Conservation (phyloP, 2,329 filamentous ascomycete genomes). For the Penicillium sp. region DNA sequence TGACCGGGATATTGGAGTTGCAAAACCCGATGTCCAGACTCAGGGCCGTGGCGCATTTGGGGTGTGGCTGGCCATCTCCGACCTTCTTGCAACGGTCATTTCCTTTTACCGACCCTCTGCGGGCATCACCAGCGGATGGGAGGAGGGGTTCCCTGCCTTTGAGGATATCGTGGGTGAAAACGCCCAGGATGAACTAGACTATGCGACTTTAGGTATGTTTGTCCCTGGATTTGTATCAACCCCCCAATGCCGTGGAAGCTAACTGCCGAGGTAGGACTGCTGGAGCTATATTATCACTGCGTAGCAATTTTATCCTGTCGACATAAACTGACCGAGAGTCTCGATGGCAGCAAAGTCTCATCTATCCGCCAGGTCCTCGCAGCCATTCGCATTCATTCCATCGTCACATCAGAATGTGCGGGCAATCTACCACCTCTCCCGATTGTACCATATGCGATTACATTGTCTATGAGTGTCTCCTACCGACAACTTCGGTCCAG, state of each 20-base stretch:
- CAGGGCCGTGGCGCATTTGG: constrained; percentile 27
- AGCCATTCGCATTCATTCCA: constrained; percentile 52
- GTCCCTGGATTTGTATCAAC: neutral
- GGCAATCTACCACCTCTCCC: constrained; percentile 49
- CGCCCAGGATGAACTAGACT: constrained; percentile 25
- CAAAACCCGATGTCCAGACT: constrained; percentile 22
- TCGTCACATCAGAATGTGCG: constrained; percentile 45
- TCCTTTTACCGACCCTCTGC: constrained; percentile 38
- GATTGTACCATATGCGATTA: constrained; percentile 53
- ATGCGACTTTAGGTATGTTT: constrained; percentile 26
- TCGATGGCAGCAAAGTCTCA: constrained; percentile 47
- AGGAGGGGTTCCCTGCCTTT: constrained; percentile 37
- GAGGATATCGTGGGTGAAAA: constrained; percentile 30
- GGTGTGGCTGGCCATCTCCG: constrained; percentile 37
- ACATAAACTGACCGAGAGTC: constrained; percentile 32
- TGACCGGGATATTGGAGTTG: constrained; percentile 39
- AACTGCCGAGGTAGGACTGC: constrained; percentile 34
- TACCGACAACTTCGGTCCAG: constrained; percentile 54
- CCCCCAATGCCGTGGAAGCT: constrained; percentile 1
- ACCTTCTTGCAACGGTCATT: constrained; percentile 37
- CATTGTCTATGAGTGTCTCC: constrained; percentile 52
- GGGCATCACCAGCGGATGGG: constrained; percentile 35
- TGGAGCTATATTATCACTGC: constrained; percentile 55
- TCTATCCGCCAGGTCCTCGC: constrained; percentile 52
- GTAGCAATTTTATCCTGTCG: constrained; percentile 55